These are phyloP conservation scores for Acer negundo DNA, from an alignment of 345 rosid species.

Conservation along the genomic window DNA sequence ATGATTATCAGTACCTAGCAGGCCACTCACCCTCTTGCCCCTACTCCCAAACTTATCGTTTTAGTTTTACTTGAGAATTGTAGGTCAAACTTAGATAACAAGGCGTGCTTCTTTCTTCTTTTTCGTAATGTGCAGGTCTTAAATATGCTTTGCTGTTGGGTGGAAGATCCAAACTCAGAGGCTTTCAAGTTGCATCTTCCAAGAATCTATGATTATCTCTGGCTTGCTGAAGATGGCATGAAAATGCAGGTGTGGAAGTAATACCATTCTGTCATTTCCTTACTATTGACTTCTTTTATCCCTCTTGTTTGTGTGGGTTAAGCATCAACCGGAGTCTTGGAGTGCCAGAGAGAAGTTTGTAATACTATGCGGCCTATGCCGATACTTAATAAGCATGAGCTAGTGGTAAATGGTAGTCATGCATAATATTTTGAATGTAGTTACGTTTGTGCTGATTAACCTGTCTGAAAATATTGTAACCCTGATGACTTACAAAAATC, in stretches of 20 bases:
- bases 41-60: not conserved
- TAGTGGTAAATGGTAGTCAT: constrained; percentile 6
- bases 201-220: constrained; percentile 78
- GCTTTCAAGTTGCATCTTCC: constrained; percentile 92
- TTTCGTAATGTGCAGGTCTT: constrained; percentile 56
- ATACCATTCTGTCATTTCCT: not conserved
- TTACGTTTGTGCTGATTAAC: not conserved
- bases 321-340: not conserved
- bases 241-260: constrained; percentile 80
- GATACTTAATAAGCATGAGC: constrained; percentile 2
- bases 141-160: constrained; percentile 99
- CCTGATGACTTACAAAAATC: constrained; percentile 5
- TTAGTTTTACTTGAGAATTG: constrained; percentile 10
- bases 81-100: constrained; percentile 13
- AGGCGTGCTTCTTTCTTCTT: not conserved
- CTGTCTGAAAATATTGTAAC: not conserved
- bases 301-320: not conserved
- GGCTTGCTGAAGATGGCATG: constrained; percentile 99
- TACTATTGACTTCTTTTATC: not conserved
- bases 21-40: not conserved
- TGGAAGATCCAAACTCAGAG: constrained; percentile 94
- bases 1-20: constrained; percentile 3
- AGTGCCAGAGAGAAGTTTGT: constrained; percentile 8
- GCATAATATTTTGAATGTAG: not conserved
- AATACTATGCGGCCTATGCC: not conserved